Conservation (phyloP, 495 filamentous ascomycete genomes). For the Mytilinidion resinicola region DNA sequence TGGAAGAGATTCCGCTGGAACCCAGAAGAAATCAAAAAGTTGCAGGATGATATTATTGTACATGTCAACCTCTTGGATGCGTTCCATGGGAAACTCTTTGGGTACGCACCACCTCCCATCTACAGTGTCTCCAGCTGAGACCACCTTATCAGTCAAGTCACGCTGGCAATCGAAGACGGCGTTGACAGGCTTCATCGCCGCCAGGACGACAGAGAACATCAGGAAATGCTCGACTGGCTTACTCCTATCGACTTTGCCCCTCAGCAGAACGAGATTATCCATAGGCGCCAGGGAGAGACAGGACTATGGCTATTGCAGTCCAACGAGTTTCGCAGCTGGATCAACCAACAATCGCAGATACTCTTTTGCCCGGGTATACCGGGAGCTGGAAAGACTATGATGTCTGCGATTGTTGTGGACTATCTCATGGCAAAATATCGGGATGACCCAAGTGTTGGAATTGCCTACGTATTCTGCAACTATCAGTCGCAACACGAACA, state of each 20-base stretch:
- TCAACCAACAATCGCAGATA: constrained; percentile 21
- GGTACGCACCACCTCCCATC: too few species aligned
- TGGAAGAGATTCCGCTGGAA: too few species aligned
- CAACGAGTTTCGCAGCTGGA: constrained; percentile 34
- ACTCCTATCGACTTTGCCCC: constrained; percentile 13
- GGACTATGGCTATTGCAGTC: constrained; percentile 39
- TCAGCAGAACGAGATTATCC: constrained; percentile 34
- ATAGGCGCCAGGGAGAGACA: constrained; percentile 33
- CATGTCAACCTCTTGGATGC: too few species aligned
- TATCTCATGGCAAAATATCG: constrained; percentile 16
- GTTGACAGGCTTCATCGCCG: too few species aligned
- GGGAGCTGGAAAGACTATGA: constrained; percentile 24
- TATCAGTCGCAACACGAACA: constrained; percentile 33
- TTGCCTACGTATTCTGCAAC: constrained; percentile 42
- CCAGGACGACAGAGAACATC: too few species aligned
- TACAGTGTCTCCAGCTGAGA: too few species aligned
- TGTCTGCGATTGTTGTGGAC: constrained; percentile 28
- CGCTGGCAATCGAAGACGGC: too few species aligned
- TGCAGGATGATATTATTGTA: too few species aligned
- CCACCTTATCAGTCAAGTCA: too few species aligned
- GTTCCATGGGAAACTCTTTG: too few species aligned
- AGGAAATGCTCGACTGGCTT: constrained; percentile 10
- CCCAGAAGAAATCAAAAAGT: too few species aligned
- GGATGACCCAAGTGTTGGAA: constrained; percentile 17
- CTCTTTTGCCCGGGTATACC: constrained; percentile 39